Base-by-base conservation (phyloP, 306 rosid genomes). In the Pterocarpus santalinus region DNA sequence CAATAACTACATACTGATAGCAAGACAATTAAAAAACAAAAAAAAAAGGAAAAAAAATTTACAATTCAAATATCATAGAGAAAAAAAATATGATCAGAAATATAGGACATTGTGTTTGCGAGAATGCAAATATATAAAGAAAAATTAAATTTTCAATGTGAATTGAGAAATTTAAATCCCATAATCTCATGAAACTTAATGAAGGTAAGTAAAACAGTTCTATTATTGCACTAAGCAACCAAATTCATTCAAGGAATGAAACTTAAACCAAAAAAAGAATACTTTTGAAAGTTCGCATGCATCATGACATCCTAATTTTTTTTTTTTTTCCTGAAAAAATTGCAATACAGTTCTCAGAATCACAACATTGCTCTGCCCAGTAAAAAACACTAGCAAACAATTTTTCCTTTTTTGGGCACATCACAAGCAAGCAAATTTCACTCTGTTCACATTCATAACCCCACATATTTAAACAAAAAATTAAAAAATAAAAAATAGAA, bases 141-240 rank as follows among this genome's bases (percentile, higher is more conserved):
- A 16, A 44, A 47, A 12, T 61, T 34, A 14, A 62, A 47, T 47
- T 10, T 9, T 8, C 15, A 61, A 39, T 61, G n/a, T n/a, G 3
- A 15, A 17, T n/a, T 12, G 65, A 51, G 41, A 73, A 81, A 49
- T 72, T 22, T 44, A 33, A 62, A 39, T 36, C 22, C 56, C 22
- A 56, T 4, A 28, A 30, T 9, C 7, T 43, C 70, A 61, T 41
- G 69, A 75, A 49, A 63, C 11, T 43, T 10, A 43, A 66, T 13
- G 38, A 65, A 13, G 7, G 39, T 7, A 68, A 43, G 53, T 6
- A 38, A 39, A 47, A 46, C 56, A 52, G 32, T 12, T 53, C 47
- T 15, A 28, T 13, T 5, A 30, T 52, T 51, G 57, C 49, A 15
- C 58, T 56, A 72, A 61, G 61, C 52, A 49, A 51, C 72, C 43